Evolutionary conservation across 495 filamentous ascomycete species (phyloP), one percentile per base, ranked within the genome.

Genomic region (Trichoderma erinaceum): DNA sequence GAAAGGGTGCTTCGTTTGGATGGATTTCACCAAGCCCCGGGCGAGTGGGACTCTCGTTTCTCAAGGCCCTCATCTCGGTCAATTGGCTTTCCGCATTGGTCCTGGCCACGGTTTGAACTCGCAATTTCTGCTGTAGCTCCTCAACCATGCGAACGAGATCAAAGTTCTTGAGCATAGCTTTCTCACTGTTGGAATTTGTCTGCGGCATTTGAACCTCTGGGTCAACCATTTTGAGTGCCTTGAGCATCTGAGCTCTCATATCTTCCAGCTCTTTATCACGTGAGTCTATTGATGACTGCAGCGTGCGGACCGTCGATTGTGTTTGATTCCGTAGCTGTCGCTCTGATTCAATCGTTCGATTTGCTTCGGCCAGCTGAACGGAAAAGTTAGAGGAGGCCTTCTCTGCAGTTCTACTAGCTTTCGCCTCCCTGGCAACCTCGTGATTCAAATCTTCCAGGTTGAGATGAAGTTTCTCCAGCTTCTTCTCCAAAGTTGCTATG

Each of bases 361-460:
- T 97, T 7, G 86, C 87, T 76, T 99, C 95, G 0, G 92, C 91
- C 4, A 99, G 80, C 73, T 99, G 94, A 41, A 90, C 85, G 15
- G 87, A 91, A 35, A 89, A 84, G 29, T 85, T 88, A 1, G 94
- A 97, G n/a, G 92, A 90, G 15, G 86, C 85, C 71, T 96, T 95
- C 78, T 99, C 95, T 18, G 95, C 95, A 75, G 89, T 93, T 18
- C 95, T 89, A 70, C 87, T 96, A 48, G 88, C 88, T 79, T 97
- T 95, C 71, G 95, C 93, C 76, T 97, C 95, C 16, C 92, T 83
- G 32, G 88, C 90, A 46, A 97, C 85, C 77, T 98, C 93, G 75
- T 99, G 95, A 71, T 93, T 97, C 32, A 97, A 81, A 76, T 99
- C 95, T 73, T 99, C 95, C 16, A 97, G 76, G 71, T 83, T 92